Base-by-base conservation (phyloP, 2,329 filamentous ascomycete genomes). In the Penicillium sclerotiorum region DNA sequence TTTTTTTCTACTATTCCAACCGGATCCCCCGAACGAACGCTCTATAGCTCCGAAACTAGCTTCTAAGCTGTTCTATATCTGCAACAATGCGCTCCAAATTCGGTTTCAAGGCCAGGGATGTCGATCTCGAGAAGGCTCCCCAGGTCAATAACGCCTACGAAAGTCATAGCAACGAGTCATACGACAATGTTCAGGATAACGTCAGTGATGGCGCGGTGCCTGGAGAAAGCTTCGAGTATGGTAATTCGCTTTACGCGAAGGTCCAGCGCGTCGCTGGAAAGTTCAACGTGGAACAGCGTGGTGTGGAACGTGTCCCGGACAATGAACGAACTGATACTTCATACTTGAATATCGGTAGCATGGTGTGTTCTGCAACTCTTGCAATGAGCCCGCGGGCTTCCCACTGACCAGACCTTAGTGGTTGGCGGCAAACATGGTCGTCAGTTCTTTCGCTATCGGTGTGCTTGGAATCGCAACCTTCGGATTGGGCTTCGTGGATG, bases 401-500 rank as follows among this genome's bases (percentile, higher is more conserved):
- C 44, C 53, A 61, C 61, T 63, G 55, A 67, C 62, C 56, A 53
- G 45, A 35, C 48, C 42, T n/a, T 56, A 88, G 84, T 91, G 88
- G 88, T 76, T 89, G 37, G 86, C 87, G 1, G 86, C 87, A 62
- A 91, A 91, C 71, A 84, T 91, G 84, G 86, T 88, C 45, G 84
- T 90, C 40, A 86, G 84, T 20, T 85, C 86, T 12, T 90, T 91
- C 62, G 87, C 89, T 41, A 86, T 91, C 48, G 89, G 88, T 38
- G 82, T 88, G 15, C 80, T 88, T 5, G 85, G 82, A 1, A 78
- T 84, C n/a, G 80, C 84, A 8, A 71, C 89, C 20, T 92, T 90
- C 70, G 70, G 71, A 8, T 78, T 93, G 8, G 87, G 88, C 8
- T 91, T 89, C 58, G 76, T 86, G 41, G 89, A 93, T 62, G 83